Conservation (phyloP, 75 land plant genomes). For the Cunninghamia lanceolata region DNA sequence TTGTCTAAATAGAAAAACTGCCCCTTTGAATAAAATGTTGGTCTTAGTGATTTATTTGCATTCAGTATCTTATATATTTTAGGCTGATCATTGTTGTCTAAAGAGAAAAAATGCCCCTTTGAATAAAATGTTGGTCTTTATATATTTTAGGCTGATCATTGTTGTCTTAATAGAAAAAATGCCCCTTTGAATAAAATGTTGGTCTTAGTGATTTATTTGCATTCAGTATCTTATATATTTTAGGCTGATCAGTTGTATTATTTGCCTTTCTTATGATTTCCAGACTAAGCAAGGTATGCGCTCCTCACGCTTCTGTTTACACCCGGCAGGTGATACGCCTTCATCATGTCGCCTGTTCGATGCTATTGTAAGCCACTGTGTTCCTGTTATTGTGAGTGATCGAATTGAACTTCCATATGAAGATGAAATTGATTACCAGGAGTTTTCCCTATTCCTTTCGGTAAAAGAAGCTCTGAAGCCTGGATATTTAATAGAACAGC, state of each 20-base stretch:
- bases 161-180: not conserved
- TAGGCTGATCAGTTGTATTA: not conserved
- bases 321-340: constrained; percentile 96
- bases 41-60: constrained; percentile 2
- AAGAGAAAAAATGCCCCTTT: not conserved
- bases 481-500: constrained; percentile 44
- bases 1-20: not conserved
- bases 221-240: not conserved
- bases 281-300: constrained; percentile 94
- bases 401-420: constrained; percentile 92
- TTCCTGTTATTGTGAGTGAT: constrained; percentile 97
- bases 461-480: constrained; percentile 69
- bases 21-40: not conserved
- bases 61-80: not conserved
- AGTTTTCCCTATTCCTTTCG: constrained; percentile 82
- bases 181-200: not conserved
- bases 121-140: not conserved
- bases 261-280: constrained; percentile 1
- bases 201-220: not conserved
- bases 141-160: not conserved
- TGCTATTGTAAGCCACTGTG: constrained; percentile 98
- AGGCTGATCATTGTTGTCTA: not conserved
- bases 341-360: constrained; percentile 96
- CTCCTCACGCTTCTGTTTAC: constrained; percentile 82
- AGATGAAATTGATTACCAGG: constrained; percentile 74